phyloP scores from a whole-genome alignment of 129 eudicot genomes.

The Scalesia atractyloides region DNA sequence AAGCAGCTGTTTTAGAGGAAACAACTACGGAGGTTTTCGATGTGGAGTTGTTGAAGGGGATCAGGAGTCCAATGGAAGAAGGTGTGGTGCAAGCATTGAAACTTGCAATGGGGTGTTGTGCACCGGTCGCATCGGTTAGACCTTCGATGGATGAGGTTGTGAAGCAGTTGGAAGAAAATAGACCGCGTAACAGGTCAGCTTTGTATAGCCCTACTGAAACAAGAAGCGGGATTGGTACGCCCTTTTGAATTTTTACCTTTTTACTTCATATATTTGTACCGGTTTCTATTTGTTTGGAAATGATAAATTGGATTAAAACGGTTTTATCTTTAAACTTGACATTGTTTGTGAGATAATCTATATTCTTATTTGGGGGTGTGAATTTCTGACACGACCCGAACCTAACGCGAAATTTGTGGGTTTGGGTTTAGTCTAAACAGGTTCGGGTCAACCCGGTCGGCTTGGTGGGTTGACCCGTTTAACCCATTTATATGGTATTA shows the following conservation, averaged over 20 bases:
- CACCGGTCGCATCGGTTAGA: slow-evolving; percentile 70
- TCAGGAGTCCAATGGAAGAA: slow-evolving; percentile 85
- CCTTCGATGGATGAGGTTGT: slow-evolving; percentile 77
- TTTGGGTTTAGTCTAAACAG: no score
- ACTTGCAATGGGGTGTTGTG: slow-evolving; percentile 91
- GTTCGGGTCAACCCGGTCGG: no score
- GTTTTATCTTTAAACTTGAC: slow-evolving; percentile 8
- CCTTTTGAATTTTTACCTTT: slow-evolving; percentile 44
- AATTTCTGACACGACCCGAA: no score
- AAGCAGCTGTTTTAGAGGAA: slow-evolving; percentile 76
- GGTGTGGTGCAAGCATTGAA: slow-evolving; percentile 80
- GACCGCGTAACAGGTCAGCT: slow-evolving; percentile 75
- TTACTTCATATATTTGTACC: background rate
- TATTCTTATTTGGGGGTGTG: no score
- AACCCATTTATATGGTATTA: no score
- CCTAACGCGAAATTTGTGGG: no score
- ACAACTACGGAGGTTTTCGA: slow-evolving; percentile 79
- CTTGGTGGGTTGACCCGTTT: no score
- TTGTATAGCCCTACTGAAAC: slow-evolving; percentile 82
- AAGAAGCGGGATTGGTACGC: slow-evolving; percentile 74
- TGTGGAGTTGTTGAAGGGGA: slow-evolving; percentile 71
- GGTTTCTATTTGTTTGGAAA: background rate
- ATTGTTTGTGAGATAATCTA: slow-evolving; percentile 12
- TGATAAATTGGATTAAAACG: no score
- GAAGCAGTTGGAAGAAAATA: slow-evolving; percentile 80